These are phyloP conservation scores for Colletotrichum sansevieriae DNA, from an alignment of 2,329 filamentous ascomycete species.

Conservation along the genomic window DNA sequence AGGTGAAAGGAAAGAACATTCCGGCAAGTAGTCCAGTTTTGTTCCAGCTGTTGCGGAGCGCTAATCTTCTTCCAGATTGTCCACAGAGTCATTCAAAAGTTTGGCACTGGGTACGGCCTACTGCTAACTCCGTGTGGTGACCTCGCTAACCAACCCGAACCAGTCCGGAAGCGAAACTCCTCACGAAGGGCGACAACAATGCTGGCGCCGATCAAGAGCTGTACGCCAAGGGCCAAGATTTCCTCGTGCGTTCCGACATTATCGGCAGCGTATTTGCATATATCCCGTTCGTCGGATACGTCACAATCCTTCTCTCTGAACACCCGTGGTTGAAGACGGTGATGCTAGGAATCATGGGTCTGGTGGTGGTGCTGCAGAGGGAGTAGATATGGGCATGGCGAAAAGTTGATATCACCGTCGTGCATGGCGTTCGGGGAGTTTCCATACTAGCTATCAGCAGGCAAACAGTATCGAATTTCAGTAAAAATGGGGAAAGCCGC, in stretches of 20 bases:
- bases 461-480: not conserved
- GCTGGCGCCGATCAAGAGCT: constrained; percentile 60
- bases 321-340: constrained; percentile 97
- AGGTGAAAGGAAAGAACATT: constrained; percentile 93
- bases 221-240: constrained; percentile 89
- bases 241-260: constrained; percentile 87
- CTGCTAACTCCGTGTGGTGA: not conserved
- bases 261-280: constrained; percentile 94
- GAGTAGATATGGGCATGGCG: constrained; percentile 67
- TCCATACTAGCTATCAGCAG: not conserved
- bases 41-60: not conserved
- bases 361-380: constrained; percentile 91
- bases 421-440: not conserved
- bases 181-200: constrained; percentile 99
- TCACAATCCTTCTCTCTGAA: constrained; percentile 95
- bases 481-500: no score
- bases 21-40: constrained; percentile 58
- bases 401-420: not conserved
- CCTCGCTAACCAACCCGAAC: not conserved
- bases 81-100: constrained; percentile 87
- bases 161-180: constrained; percentile 74
- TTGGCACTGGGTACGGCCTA: constrained; percentile 66
- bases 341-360: constrained; percentile 93
- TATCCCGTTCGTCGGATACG: constrained; percentile 95
- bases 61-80: constrained; percentile 71